A percentile compares a stretch with the other conserved stretches of the same genome.
These are phyloP conservation scores for Phytophthora nicotianae DNA, from an alignment of 352 stramenopile genomes.

Conservation along the genomic window DNA sequence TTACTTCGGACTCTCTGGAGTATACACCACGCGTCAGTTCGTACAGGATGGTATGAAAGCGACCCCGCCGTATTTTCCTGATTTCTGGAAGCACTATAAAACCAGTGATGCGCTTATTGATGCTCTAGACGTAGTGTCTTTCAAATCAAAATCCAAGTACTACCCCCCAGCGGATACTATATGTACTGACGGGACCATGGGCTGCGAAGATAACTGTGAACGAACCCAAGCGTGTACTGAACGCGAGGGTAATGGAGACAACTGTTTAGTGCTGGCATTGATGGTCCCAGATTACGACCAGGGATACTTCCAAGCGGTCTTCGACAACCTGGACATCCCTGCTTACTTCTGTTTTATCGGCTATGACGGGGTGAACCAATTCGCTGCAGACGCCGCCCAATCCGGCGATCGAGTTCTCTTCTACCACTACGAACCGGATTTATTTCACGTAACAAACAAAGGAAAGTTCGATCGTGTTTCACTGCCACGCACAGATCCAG, in stretches of 20 bases:
- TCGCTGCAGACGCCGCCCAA: conserved; percentile 36
- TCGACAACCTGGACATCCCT: conserved; percentile 55
- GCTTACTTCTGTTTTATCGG: conserved; percentile 74
- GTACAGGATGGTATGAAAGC: conserved; percentile 16
- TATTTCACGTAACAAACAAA: conserved; percentile 47
- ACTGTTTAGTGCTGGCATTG: conserved; percentile 44
- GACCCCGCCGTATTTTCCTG: conserved; percentile 32
- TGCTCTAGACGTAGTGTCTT: conserved; percentile 20
- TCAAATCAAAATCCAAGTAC: conserved; percentile 37
- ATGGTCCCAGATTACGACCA: conserved; percentile 35
- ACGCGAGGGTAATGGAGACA: conserved; percentile 20
- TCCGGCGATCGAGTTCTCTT: conserved; percentile 44
- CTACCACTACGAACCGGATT: conserved; percentile 59
- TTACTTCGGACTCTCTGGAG: conserved; percentile 44
- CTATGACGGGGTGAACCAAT: conserved; percentile 41
- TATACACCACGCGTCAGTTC: conserved; percentile 57
- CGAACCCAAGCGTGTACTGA: conserved; percentile 45
- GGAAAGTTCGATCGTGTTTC: conserved; percentile 50
- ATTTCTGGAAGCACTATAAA: conserved; percentile 63
- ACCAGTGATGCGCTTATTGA: conserved; percentile 43
- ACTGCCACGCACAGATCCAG: conserved; percentile 38
- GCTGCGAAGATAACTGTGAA: conserved; percentile 53
- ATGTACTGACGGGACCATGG: conserved; percentile 43
- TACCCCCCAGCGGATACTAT: conserved; percentile 33
- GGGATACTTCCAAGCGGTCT: conserved; percentile 49